These are phyloP conservation scores for Corchorus olitorius DNA, from an alignment of 345 rosid genomes.

Conservation along the genomic window DNA sequence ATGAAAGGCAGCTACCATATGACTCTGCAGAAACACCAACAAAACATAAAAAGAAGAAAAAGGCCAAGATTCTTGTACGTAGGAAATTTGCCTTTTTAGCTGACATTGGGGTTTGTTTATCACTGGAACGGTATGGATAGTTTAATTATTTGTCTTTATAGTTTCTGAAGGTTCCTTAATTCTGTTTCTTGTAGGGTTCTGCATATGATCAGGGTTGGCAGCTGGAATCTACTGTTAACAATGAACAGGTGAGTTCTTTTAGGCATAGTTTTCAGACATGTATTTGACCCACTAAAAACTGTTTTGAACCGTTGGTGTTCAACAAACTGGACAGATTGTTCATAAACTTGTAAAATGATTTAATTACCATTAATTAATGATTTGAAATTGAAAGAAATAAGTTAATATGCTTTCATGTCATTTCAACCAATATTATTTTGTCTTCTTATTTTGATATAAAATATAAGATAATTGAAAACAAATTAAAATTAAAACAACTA, in stretches of 20 bases:
- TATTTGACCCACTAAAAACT: too few relatives aligned
- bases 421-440: too few relatives aligned
- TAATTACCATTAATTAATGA: too few relatives aligned
- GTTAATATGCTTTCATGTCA: too few relatives aligned
- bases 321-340: too few relatives aligned
- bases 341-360: too few relatives aligned
- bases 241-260: slow-evolving; percentile 65
- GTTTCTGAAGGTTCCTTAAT: slow-evolving; percentile 26
- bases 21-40: slow-evolving; percentile 75
- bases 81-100: slow-evolving; percentile 29
- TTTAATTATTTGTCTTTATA: slow-evolving; percentile 18
- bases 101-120: slow-evolving; percentile 9
- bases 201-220: slow-evolving; percentile 83
- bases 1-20: slow-evolving; percentile 69
- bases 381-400: too few relatives aligned
- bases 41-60: slow-evolving; percentile 93
- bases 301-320: too few relatives aligned
- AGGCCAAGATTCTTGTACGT: slow-evolving; percentile 62
- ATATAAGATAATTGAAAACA: too few relatives aligned
- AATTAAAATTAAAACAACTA: too few relatives aligned
- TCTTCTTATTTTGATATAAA: too few relatives aligned
- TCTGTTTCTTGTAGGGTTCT: slow-evolving; percentile 65
- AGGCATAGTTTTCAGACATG: background rate
- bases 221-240: slow-evolving; percentile 56
- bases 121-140: slow-evolving; percentile 12